A percentile compares a stretch with the other conserved stretches of the same genome.
Evolutionary conservation across 2,329 filamentous ascomycete species (phyloP).

Genomic region (Penicillium capsulatum): DNA sequence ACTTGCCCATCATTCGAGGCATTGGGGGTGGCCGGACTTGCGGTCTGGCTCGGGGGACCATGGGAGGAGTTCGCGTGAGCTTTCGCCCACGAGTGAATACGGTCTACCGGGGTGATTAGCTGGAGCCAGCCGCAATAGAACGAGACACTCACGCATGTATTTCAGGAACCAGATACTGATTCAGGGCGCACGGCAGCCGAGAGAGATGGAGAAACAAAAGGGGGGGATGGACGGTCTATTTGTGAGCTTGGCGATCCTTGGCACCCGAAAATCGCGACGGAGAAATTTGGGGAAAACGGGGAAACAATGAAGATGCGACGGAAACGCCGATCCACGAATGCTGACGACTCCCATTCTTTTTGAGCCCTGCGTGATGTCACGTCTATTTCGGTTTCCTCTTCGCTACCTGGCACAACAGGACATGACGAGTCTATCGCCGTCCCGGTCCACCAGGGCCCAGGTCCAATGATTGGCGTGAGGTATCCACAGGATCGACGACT

Average conservation of each 20-base stretch:
- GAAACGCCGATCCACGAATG: constrained; percentile 12
- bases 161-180: constrained; percentile 25
- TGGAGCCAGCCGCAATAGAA: neutral
- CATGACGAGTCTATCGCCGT: constrained; percentile 16
- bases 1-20: constrained; percentile 28
- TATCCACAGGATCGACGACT: constrained; percentile 8
- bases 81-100: constrained; percentile 41
- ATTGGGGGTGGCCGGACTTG: constrained; percentile 7
- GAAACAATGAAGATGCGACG: constrained; percentile 1
- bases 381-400: too few relatives aligned
- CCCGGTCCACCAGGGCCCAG: constrained; percentile 13
- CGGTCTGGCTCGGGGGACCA: constrained; percentile 6
- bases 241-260: constrained; percentile 10
- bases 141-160: constrained; percentile 35
- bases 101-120: constrained; percentile 23
- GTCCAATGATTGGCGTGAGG: constrained; percentile 11
- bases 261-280: too few relatives aligned
- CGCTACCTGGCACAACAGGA: neutral
- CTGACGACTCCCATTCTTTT: neutral
- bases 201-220: constrained; percentile 1
- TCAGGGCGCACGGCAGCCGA: constrained; percentile 15
- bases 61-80: constrained; percentile 35
- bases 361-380: constrained; percentile 7
- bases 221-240: constrained; percentile 8
- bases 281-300: too few relatives aligned